These are phyloP conservation scores for Apiospora saccharicola DNA, from an alignment of 2,329 filamentous ascomycete species.

Conservation along the genomic window DNA sequence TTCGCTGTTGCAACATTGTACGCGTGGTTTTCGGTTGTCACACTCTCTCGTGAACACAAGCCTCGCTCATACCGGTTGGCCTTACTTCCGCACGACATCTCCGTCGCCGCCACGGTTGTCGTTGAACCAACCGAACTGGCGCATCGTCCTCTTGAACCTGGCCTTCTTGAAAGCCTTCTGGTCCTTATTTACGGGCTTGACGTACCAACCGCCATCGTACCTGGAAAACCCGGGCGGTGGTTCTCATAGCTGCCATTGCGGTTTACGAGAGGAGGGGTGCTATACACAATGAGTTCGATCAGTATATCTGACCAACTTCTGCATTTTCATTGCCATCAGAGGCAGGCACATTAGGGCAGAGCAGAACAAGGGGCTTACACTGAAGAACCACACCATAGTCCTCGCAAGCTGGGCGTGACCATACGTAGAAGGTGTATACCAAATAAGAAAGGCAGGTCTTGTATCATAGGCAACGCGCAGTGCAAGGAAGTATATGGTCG, in stretches of 20 bases:
- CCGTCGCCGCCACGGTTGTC: neutral
- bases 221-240: conserved; percentile 3
- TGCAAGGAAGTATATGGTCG: neutral
- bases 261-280: neutral
- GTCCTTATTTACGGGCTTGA: conserved; percentile 6
- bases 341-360: neutral
- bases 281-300: neutral
- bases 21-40: too few species aligned
- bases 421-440: neutral
- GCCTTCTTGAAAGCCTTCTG: neutral
- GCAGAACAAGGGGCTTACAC: neutral
- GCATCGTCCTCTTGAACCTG: neutral
- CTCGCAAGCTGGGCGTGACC: neutral
- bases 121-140: neutral
- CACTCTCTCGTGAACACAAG: neutral
- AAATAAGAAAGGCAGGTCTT: neutral
- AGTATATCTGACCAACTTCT: neutral
- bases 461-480: neutral
- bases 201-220: conserved; percentile 5
- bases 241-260: neutral
- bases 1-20: too few species aligned
- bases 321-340: neutral
- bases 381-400: neutral
- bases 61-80: neutral
- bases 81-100: neutral